phyloP scores from a whole-genome alignment of 331 rosid species.

The Telfairia occidentalis region DNA sequence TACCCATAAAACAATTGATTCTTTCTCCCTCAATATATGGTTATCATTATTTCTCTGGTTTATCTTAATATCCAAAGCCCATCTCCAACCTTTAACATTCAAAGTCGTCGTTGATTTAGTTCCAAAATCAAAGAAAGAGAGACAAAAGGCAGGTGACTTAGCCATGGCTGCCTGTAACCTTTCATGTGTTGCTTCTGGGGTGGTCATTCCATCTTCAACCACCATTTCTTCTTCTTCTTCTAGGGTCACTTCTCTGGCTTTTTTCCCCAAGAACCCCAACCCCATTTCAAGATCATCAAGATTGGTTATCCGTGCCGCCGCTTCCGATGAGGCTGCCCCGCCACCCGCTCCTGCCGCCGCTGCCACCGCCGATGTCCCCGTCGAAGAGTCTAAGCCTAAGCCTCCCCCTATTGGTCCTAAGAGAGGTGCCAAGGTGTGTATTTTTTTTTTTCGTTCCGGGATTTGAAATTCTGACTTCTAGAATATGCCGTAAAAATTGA shows the following conservation, averaged over 20 bases:
- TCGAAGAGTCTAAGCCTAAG: conserved; percentile 12
- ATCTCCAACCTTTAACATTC: neutral
- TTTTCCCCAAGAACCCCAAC: neutral
- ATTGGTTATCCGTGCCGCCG: conserved; percentile 10
- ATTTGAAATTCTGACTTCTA: neutral
- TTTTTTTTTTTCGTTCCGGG: neutral
- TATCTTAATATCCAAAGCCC: neutral
- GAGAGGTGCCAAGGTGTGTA: conserved; percentile 20
- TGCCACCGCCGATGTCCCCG: neutral
- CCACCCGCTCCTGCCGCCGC: neutral
- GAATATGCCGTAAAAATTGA: no score
- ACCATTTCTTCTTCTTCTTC: conserved; percentile 3
- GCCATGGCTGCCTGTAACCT: conserved; percentile 16
- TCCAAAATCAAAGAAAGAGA: neutral
- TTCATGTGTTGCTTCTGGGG: conserved; percentile 12
- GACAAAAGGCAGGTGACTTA: neutral
- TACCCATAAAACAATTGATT: neutral
- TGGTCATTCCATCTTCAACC: conserved; percentile 3
- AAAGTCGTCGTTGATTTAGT: neutral
- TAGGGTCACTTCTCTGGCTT: neutral
- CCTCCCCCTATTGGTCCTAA: conserved; percentile 22
- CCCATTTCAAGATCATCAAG: neutral
- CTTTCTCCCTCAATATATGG: conserved; percentile 1
- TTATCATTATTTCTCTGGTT: neutral
- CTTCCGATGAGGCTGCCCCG: conserved; percentile 1